These are phyloP conservation scores for Bretschneidera sinensis DNA, from an alignment of 345 rosid species.

Conservation along the genomic window DNA sequence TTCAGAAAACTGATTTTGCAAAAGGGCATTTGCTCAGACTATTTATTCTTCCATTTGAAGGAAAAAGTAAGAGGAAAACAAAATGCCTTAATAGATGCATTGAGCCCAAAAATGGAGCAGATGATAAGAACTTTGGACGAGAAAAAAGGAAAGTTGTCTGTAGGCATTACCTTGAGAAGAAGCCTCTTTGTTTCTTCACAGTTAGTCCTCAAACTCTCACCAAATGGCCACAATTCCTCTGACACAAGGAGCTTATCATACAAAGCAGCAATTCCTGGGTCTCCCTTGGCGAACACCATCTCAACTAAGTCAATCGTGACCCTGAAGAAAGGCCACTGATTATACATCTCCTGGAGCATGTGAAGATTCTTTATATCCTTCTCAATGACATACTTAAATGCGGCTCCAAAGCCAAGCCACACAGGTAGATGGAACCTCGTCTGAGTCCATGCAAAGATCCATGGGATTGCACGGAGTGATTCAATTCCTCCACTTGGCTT, in stretches of 20 bases:
- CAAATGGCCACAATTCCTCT: constrained; percentile 70
- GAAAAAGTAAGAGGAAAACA: too few species aligned
- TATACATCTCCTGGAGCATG: constrained; percentile 87
- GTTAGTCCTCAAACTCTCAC: constrained; percentile 55
- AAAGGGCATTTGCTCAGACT: too few species aligned
- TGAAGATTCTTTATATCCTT: constrained; percentile 70
- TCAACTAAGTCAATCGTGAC: constrained; percentile 95
- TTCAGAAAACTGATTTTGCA: too few species aligned
- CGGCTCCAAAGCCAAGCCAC: constrained; percentile 97
- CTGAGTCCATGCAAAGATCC: constrained; percentile 99
- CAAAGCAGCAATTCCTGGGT: constrained; percentile 85
- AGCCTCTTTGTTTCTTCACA: constrained; percentile 83
- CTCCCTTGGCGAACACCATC: constrained; percentile 99
- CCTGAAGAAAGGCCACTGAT: constrained; percentile 92
- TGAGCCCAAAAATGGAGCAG: too few species aligned
- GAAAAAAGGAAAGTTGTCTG: neutral
- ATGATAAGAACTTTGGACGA: too few species aligned
- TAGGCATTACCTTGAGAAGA: constrained; percentile 64
- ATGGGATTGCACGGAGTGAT: constrained; percentile 98
- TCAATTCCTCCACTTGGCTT: constrained; percentile 98
- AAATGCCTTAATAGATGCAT: too few species aligned
- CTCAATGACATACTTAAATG: constrained; percentile 57
- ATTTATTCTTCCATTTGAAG: too few species aligned
- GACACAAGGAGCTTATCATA: constrained; percentile 98
- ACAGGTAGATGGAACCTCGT: constrained; percentile 98